Evolutionary conservation across 1,284 basidiomycete genomes (phyloP), one percentile per base, ranked within the genome.

Genomic region (Mycosarcoma mackinlayi): DNA sequence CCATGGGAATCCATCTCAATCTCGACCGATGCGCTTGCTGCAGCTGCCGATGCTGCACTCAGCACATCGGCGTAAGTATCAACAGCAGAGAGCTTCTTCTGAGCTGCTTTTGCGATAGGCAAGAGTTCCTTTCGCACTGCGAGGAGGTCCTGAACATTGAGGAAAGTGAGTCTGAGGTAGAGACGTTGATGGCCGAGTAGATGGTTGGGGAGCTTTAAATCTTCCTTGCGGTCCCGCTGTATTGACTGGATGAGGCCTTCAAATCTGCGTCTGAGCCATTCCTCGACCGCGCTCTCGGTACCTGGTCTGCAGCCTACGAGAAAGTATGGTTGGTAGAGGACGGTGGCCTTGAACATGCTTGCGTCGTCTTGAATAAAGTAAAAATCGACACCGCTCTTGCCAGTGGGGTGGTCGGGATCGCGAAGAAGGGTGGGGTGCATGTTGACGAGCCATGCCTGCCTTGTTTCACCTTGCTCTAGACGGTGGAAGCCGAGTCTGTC

Each of bases 21-120:
- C 27, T 64, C 64, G 47, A 73, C 50, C 3, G 73, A 63, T 9
- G 64, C 61, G 21, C 56, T 67, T 11, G 61, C 53, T 3, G 61
- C 49, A 14, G 55, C 69, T 38, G 58, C 70, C 9, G 71, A 78
- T 4, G 74, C 73, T 40, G 78, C 80, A n/a, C 77, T 90, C 58
- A 99, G 89, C n/a, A 98, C 93, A 76, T 98, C 95, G 3, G 96
- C 95, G 80, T 98, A 99, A 0, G 94, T 94, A 83, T 98, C 96
- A 11, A 98, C 90, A 0, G 96, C 95, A 71, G 92, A 91, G 24
- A 94, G 89, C 84, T 95, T 96, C n/a, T 92, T 90, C 45, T 92
- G 88, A 74, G 98, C 98, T 39, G 91, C 88, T 24, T 90, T 87
- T 0, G 94, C 95, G 24, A 98, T 87, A 1, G 95, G 94, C 54